Evolutionary conservation across 306 rosid genomes (phyloP), one percentile per base, ranked within the genome.

Genomic region (Delonix regia): DNA sequence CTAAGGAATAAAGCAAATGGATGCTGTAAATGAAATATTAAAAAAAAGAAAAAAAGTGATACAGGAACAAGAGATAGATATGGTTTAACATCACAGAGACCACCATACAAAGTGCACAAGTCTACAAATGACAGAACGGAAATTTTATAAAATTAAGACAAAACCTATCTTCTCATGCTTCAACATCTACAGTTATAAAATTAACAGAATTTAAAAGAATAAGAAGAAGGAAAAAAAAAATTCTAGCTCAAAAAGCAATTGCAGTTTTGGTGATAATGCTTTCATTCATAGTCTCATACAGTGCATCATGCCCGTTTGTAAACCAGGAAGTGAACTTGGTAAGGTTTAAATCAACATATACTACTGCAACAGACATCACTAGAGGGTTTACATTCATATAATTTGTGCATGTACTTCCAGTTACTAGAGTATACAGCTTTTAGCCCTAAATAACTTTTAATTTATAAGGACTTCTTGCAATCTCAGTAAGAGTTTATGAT

Each of bases 201-300:
- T n/a, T 30, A 45, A 75, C 61, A 69, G 13, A 60, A 48, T 61
- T 45, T 60, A 21, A 24, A 1, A 57, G 62, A 57, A 33, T 27
- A 52, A 55, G 27, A 53, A 30, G 69, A n/a, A n/a, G n/a, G n/a
- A 21, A 49, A 61, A 33, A 57, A 49, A 25, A 21, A 4, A 41
- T 2, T 49, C 22, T 25, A 60, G 48, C 10, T 47, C 3, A 73
- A 48, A 39, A 13, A 39, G 30, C 30, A 41, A 28, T 52, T 42
- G 75, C 36, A 64, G 57, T 42, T 69, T 75, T 30, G 28, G 34
- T 70, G 48, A 42, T 2, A 64, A 69, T 55, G 53, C 34, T 68
- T 69, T 57, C 69, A 78, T 72, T 57, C 64, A 57, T 12, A 36
- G 56, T 44, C 76, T 57, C 74, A 83, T 34, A 45, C 14, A 71